Conservation (phyloP, 23 red algal genomes). For the Gracilaria vermiculophylla region DNA sequence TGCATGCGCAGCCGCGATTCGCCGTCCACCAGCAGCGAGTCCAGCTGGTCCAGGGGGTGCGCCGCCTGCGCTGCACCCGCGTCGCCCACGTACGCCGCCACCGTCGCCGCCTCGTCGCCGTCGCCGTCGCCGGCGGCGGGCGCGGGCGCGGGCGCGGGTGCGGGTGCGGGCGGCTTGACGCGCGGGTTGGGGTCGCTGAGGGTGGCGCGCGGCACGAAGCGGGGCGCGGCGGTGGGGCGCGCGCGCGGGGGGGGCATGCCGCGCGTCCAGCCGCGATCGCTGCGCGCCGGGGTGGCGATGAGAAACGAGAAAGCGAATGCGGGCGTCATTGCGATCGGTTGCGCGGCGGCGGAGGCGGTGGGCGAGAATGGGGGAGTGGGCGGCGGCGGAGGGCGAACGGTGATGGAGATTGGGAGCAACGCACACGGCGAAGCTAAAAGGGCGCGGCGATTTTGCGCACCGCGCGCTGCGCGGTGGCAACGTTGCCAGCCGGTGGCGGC, state of each 20-base stretch:
- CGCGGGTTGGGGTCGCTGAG: constrained; percentile 24
- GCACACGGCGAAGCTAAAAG: too few relatives aligned
- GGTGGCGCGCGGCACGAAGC: constrained; percentile 1
- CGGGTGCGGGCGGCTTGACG: neutral
- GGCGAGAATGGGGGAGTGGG: too few relatives aligned
- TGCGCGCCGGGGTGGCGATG: constrained; percentile 57
- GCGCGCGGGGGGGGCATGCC: constrained; percentile 65
- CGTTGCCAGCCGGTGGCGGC: too few relatives aligned
- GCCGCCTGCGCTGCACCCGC: neutral
- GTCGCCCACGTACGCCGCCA: constrained; percentile 25
- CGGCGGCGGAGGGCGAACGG: too few relatives aligned
- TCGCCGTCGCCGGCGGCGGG: neutral
- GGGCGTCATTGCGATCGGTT: too few relatives aligned
- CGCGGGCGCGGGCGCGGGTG: neutral
- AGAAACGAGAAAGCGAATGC: constrained; percentile 44
- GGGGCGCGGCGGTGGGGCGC: neutral
- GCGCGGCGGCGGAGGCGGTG: too few relatives aligned
- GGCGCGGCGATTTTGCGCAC: too few relatives aligned
- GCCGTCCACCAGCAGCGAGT: neutral
- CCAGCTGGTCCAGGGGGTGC: neutral
- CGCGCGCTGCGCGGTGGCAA: too few relatives aligned
- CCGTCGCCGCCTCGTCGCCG: constrained; percentile 8
- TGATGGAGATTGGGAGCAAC: too few relatives aligned
- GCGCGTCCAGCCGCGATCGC: constrained; percentile 71
- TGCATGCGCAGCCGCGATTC: neutral